Conservation (phyloP, 75 land plant species). For the Pinus albicaulis region DNA sequence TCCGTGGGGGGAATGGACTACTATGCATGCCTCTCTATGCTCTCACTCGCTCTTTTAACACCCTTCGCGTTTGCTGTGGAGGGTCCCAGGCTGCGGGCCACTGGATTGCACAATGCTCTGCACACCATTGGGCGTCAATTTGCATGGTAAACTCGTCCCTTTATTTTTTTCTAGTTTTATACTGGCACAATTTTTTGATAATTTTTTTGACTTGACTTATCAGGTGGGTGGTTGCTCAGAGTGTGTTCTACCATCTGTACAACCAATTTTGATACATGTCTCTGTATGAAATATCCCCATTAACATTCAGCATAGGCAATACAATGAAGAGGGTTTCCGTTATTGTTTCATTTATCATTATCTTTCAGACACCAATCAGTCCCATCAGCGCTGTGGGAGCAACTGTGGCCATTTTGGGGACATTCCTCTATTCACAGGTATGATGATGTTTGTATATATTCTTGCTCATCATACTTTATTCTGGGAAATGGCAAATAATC, state of each 20-base stretch:
- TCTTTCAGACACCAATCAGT: slow-evolving; percentile 69
- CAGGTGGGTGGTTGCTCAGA: slow-evolving; percentile 81
- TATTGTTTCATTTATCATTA: slow-evolving; percentile 61
- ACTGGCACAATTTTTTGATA: not conserved
- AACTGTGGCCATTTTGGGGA: slow-evolving; percentile 62
- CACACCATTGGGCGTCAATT: slow-evolving; percentile 52
- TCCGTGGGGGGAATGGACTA: slow-evolving; percentile 78
- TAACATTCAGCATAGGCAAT: slow-evolving; percentile 77
- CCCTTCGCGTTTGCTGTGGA: slow-evolving; percentile 78
- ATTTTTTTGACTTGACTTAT: not conserved
- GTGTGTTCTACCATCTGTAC: slow-evolving; percentile 76
- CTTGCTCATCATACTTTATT: too few species aligned
- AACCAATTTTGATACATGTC: slow-evolving; percentile 91
- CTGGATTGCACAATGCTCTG: slow-evolving; percentile 55
- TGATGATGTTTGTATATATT: too few species aligned
- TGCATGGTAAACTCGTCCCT: slow-evolving; percentile 32
- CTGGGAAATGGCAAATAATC: too few species aligned
- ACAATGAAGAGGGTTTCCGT: slow-evolving; percentile 80
- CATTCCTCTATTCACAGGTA: not conserved
- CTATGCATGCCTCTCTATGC: slow-evolving; percentile 71
- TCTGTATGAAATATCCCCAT: slow-evolving; percentile 66
- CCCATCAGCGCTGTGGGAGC: slow-evolving; percentile 81
- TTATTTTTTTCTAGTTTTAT: too few species aligned
- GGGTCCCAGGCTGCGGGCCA: slow-evolving; percentile 66
- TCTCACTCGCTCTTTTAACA: slow-evolving; percentile 57